Percentiles rank a stretch among this genome's conserved stretches.
phyloP scores from a whole-genome alignment of 257 asterid species.

The Galeopsis tetrahit region DNA sequence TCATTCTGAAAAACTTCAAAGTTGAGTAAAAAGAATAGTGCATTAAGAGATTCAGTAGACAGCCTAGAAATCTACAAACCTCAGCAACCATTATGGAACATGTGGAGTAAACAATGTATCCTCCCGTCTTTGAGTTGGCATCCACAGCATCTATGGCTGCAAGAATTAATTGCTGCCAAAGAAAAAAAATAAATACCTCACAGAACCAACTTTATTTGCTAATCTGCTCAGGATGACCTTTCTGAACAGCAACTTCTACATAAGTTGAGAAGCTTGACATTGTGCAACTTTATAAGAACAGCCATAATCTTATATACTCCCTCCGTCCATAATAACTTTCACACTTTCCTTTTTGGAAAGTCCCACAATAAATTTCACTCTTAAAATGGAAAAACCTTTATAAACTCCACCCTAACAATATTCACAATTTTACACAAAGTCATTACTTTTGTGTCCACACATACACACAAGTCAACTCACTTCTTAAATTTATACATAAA shows the following conservation, averaged over 20 bases:
- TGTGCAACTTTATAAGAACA: neutral
- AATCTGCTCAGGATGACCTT: neutral
- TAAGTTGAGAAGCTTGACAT: neutral
- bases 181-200: constrained; percentile 25
- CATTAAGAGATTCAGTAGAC: constrained; percentile 16
- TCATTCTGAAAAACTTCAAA: constrained; percentile 71
- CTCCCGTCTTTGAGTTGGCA: constrained; percentile 95
- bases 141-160: constrained; percentile 98
- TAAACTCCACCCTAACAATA: too few species aligned
- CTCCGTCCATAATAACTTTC: too few species aligned
- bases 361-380: neutral
- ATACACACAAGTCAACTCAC: too few species aligned
- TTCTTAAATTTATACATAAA: too few species aligned
- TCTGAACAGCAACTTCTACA: neutral
- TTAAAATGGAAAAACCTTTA: too few species aligned
- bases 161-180: constrained; percentile 83
- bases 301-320: neutral
- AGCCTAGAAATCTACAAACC: constrained; percentile 48
- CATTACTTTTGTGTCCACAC: too few species aligned
- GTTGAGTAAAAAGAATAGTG: constrained; percentile 27
- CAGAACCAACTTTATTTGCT: neutral
- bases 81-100: constrained; percentile 96
- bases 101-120: constrained; percentile 91
- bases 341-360: neutral
- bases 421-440: too few species aligned